Percentiles rank a stretch among this genome's conserved stretches.
phyloP scores from a whole-genome alignment of 371 early-diverging fungal genomes.

The Saksenaea vasiformis region DNA sequence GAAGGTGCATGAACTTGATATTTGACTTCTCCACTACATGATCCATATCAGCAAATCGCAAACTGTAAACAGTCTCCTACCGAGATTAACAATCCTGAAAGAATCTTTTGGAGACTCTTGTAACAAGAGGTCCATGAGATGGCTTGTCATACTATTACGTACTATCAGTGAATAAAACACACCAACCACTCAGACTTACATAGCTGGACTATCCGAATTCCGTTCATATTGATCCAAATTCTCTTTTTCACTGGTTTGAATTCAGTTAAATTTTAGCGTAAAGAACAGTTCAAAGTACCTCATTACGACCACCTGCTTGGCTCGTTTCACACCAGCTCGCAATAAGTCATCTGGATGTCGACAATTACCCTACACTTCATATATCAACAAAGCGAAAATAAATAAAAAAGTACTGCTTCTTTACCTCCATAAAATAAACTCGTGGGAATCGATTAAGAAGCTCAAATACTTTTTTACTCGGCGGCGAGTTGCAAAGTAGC shows the following conservation, averaged over 20 bases:
- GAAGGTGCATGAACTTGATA: constrained; percentile 49
- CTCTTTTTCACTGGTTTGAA: constrained; percentile 39
- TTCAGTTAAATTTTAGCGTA: neutral
- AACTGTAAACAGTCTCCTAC: constrained; percentile 8
- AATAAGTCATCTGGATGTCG: constrained; percentile 60
- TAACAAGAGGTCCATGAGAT: constrained; percentile 35
- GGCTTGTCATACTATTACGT: constrained; percentile 37
- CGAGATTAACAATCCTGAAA: constrained; percentile 35
- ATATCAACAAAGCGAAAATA: neutral
- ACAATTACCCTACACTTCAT: constrained; percentile 50
- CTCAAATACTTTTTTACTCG: constrained; percentile 47
- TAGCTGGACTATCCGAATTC: constrained; percentile 48
- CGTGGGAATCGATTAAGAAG: constrained; percentile 51
- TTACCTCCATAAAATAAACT: constrained; percentile 57
- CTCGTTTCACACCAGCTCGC: constrained; percentile 56
- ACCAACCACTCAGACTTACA: constrained; percentile 27
- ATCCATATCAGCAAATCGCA: neutral
- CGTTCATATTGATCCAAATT: constrained; percentile 35
- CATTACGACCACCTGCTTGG: constrained; percentile 62
- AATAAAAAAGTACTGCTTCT: neutral
- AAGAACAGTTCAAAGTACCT: constrained; percentile 23
- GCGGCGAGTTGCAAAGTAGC: constrained; percentile 45
- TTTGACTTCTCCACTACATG: constrained; percentile 43
- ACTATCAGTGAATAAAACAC: neutral
- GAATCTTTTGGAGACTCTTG: constrained; percentile 24